Evolutionary conservation across 768 basidiomycete genomes (phyloP), one percentile per base, ranked within the genome.

Genomic region (Boletus sp.): DNA sequence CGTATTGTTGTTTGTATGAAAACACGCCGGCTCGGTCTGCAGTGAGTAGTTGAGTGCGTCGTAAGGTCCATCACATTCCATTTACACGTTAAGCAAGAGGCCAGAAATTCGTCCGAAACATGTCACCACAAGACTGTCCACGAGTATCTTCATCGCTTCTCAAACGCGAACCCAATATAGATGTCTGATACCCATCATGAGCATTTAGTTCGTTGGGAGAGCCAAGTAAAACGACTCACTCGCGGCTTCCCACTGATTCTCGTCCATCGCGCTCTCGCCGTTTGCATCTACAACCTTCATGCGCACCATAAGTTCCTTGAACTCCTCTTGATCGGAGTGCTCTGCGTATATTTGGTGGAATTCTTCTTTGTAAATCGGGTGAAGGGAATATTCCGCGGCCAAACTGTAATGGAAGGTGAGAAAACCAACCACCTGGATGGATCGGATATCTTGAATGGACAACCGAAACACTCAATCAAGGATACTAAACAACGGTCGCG

Each of bases 231-330:
- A 35, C 35, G 12, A 83, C 94, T 74, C 73, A 98, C 97, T 98
- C n/a, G 94, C 94, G 60, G 96, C 96, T 67, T 98, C 94, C 92
- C 96, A 97, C 73, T 98, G 95, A 64, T 91, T 89, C 62, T 90
- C 89, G 61, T 94, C 85, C 92, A 98, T 97, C 52, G 90, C 77
- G 66, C 92, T 95, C 74, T 89, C 89, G 2, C 94, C 94, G 41
- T 88, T 80, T 17, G 78, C 75, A 67, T 97, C 89, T 42, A 97
- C 84, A 30, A 99, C 97, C 59, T 86, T 90, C 97, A 99, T 99
- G 63, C 84, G 81, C 56, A 88, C 77, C 74, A 98, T 78, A 17
- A 98, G 78, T n/a, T 84, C 81, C 18, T 84, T 83, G 67, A 92
- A 98, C 64, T 97, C 94, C 3, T 81, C 73, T 60, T 89, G 81